These are phyloP conservation scores for Suillus sp. DNA, from an alignment of 768 basidiomycete species.

Conservation along the genomic window DNA sequence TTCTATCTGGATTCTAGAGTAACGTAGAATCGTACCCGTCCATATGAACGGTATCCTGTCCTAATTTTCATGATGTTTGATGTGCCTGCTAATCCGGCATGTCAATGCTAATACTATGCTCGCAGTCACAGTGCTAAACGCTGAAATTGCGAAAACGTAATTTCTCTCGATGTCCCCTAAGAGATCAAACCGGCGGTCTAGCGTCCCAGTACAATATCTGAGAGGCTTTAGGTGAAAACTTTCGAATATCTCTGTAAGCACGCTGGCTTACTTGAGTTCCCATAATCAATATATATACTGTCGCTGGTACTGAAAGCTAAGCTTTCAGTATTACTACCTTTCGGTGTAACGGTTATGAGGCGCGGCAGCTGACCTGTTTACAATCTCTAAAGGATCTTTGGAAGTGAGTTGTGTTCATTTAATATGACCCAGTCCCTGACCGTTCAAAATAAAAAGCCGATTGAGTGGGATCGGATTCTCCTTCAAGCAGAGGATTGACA, in stretches of 20 bases:
- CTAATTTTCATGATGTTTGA: neutral
- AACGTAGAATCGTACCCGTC: neutral
- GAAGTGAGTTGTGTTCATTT: neutral
- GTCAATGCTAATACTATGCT: neutral
- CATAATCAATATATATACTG: too few species aligned
- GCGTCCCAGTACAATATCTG: neutral
- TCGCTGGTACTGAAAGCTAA: too few species aligned
- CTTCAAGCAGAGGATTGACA: neutral
- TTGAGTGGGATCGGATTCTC: neutral
- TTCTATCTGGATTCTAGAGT: neutral
- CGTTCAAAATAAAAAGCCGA: neutral
- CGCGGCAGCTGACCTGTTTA: too few species aligned
- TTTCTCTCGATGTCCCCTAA: neutral
- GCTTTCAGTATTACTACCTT: too few species aligned
- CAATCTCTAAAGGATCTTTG: neutral
- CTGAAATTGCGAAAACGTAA: neutral
- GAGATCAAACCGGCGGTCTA: neutral
- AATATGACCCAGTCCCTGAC: neutral
- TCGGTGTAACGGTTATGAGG: too few species aligned
- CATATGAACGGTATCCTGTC: neutral
- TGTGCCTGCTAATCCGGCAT: neutral
- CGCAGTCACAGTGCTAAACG: neutral
- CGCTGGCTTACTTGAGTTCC: too few species aligned
- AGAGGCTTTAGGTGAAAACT: neutral
- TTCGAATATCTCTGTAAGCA: neutral